Percentiles rank a stretch among this genome's conserved stretches.
phyloP scores from a whole-genome alignment of 257 asterid species.

The Nicotiana paniculata region DNA sequence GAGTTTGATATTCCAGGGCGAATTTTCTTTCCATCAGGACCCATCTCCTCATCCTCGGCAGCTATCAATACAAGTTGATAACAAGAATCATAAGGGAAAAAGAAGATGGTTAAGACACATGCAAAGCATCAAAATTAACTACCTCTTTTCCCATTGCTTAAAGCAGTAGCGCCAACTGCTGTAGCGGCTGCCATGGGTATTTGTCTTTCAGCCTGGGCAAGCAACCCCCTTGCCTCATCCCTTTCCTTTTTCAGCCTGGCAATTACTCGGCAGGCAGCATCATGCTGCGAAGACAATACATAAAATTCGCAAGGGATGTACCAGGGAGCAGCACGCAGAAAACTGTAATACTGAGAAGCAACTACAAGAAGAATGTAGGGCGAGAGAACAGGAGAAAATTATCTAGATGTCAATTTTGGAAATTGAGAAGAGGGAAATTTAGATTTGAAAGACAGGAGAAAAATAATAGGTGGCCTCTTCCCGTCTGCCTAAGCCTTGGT shows the following conservation, averaged over 20 bases:
- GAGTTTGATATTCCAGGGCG: slow-evolving; percentile 73
- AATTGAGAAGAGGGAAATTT: neutral
- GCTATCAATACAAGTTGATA: slow-evolving; percentile 35
- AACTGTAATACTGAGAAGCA: neutral
- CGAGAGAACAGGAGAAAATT: neutral
- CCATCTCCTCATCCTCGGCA: slow-evolving; percentile 68
- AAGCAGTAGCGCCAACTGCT: slow-evolving; percentile 35
- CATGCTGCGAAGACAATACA: slow-evolving; percentile 57
- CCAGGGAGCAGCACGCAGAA: neutral
- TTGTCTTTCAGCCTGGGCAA: slow-evolving; percentile 86
- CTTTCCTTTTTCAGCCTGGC: slow-evolving; percentile 96
- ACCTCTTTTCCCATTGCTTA: slow-evolving; percentile 98
- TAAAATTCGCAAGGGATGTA: slow-evolving; percentile 4
- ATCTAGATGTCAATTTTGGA: neutral
- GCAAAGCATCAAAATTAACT: slow-evolving; percentile 7
- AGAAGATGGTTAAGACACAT: neutral
- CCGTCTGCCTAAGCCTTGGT: too few relatives aligned
- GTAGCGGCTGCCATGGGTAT: slow-evolving; percentile 49
- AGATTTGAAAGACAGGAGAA: neutral
- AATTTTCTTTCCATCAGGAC: slow-evolving; percentile 66
- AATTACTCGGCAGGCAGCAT: slow-evolving; percentile 99
- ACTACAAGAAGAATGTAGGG: neutral
- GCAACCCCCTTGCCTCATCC: slow-evolving; percentile 81
- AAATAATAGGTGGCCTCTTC: too few relatives aligned
- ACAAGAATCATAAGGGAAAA: neutral